Conservation (phyloP, 1,139 yeast species). For the Nakaseomyces sp. region DNA sequence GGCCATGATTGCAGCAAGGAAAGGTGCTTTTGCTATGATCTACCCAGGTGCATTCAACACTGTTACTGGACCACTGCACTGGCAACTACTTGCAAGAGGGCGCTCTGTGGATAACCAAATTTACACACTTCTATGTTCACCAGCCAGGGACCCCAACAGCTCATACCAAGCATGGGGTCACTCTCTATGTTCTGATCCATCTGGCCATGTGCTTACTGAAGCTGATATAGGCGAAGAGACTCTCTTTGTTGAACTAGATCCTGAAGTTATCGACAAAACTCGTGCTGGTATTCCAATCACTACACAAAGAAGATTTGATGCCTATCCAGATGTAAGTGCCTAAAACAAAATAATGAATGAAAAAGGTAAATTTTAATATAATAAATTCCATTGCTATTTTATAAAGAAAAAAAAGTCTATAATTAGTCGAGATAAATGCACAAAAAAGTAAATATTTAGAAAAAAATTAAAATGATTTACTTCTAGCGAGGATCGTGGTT, state of each 20-base stretch:
- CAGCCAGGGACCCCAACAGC: conserved; percentile 63
- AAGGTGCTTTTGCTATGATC: conserved; percentile 75
- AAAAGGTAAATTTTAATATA: neutral
- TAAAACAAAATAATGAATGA: neutral
- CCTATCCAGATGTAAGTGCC: conserved; percentile 54
- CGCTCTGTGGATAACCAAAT: conserved; percentile 87
- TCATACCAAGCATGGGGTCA: conserved; percentile 92
- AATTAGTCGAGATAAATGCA: too few relatives aligned
- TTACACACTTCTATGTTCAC: conserved; percentile 74
- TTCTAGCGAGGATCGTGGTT: too few relatives aligned
- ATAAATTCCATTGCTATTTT: neutral
- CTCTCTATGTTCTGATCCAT: conserved; percentile 77
- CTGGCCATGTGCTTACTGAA: conserved; percentile 70
- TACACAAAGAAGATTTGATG: conserved; percentile 74
- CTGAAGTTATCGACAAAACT: conserved; percentile 48
- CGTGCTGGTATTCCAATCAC: conserved; percentile 73
- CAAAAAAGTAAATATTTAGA: too few relatives aligned
- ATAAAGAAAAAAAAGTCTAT: neutral
- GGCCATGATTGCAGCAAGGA: conserved; percentile 70
- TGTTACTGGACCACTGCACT: conserved; percentile 90
- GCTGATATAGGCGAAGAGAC: conserved; percentile 83
- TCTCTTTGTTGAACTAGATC: conserved; percentile 69
- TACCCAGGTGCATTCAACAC: conserved; percentile 96
- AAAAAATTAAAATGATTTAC: too few relatives aligned
- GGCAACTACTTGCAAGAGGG: conserved; percentile 80